Evolutionary conservation across 192 early-diverging fungal genomes (phyloP), one percentile per base, ranked within the genome.

Genomic region (Gryganskiella cystojenkinii): DNA sequence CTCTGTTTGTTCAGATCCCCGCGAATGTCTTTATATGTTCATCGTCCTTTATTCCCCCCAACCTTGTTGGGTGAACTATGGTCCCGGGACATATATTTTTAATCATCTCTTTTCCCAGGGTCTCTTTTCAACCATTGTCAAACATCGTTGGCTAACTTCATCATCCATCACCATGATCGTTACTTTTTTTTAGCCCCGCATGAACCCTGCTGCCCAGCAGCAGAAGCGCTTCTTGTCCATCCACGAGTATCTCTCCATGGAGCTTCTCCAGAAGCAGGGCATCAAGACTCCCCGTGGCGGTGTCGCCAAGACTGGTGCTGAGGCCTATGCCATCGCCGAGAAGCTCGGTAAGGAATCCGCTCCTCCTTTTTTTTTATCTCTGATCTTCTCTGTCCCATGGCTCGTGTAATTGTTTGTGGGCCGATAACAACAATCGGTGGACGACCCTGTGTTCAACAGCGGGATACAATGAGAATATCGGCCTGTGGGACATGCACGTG

Each of bases 241-340:
- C 76, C 98, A 99, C 83, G 98, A 99, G 86, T 93, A 99, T 87
- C 82, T 93, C 66, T 98, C 96, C 22, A 95, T 96, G 84, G 93
- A 94, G 43, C 88, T 99, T 33, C 89, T 99, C 70, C 81, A 90
- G 47, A 84, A 94, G 76, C 97, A 97, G 76, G 97, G 96, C 53
- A 86, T 99, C 82, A 94, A 95, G 73, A 91, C 92, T 10, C 96
- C 98, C 22, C 84, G 88, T 40, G 98, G 98, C 50, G 76, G 81
- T 35, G 96, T 98, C 51, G 98, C 98, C 22, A 92, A 89, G 64
- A 88, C 93, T n/a, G 82, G 95, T 7, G 72, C 88, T 63, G 92
- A 99, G 80, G 98, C 98, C 54, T 96, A 87, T 84, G 80, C 92
- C 34, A 86, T 95, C 33, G 95, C 96, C 42, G 82, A 90, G 67